A percentile compares a stretch with the other conserved stretches of the same genome.
These are phyloP conservation scores for Tricholoma saponaceum DNA, from an alignment of 768 basidiomycete species.

Conservation along the genomic window DNA sequence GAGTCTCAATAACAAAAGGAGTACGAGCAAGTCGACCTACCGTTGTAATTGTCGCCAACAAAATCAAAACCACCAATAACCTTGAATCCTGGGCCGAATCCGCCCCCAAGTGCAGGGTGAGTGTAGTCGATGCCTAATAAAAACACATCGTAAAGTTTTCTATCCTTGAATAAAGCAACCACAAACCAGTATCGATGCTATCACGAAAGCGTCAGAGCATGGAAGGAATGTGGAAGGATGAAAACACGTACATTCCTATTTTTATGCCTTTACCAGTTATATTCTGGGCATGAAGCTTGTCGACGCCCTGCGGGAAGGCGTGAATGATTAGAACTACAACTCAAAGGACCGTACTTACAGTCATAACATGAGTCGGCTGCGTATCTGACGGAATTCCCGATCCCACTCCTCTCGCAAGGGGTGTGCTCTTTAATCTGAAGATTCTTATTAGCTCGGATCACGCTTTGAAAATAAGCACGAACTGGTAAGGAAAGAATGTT, in stretches of 20 bases:
- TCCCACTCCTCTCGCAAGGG: conserved; percentile 35
- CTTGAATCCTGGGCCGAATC: conserved; percentile 50
- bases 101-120: conserved; percentile 51
- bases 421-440: conserved; percentile 42
- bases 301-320: conserved; percentile 43
- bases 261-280: conserved; percentile 62
- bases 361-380: conserved; percentile 50
- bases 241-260: conserved; percentile 51
- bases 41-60: conserved; percentile 51
- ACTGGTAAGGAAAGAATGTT: conserved; percentile 39
- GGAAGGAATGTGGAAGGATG: not conserved
- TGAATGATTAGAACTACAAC: not conserved
- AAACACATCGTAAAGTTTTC: not conserved
- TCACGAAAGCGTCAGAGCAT: not conserved
- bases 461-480: not conserved
- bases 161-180: conserved; percentile 12
- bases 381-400: conserved; percentile 40
- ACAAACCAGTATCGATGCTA: conserved; percentile 47
- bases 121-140: conserved; percentile 47
- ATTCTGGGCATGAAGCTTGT: conserved; percentile 60
- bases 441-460: not conserved
- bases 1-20: too few relatives aligned
- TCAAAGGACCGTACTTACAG: conserved; percentile 28
- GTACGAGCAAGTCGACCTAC: conserved; percentile 22
- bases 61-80: conserved; percentile 53